Evolutionary conservation across 2,329 filamentous ascomycete species (phyloP), one percentile per base, ranked within the genome.

Genomic region (Sclerotinia minor): DNA sequence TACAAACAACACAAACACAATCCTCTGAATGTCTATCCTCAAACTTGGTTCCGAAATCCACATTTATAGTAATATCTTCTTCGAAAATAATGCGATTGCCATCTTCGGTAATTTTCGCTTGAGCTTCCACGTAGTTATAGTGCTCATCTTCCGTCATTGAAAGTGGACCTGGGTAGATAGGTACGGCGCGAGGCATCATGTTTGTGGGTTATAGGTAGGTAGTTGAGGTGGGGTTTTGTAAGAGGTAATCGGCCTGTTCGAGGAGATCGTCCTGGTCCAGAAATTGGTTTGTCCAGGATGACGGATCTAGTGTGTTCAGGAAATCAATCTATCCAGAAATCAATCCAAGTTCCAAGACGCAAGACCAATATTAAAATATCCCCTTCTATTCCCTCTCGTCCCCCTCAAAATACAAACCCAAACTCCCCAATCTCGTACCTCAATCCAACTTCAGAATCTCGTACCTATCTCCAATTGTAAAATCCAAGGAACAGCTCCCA

Each of bases 1-100:
- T 35, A 61, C 59, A 61, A 26, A 50, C 45, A 7, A 50, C 45
- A 50, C 59, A 61, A 17, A 50, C 29, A 15, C 59, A 61, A 11
- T 6, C 21, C 13, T 61, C 29, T 1, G 47, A 35, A 38, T 61
- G 59, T 38, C 59, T 61, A 15, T 38, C 59, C n/a, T 61, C 59
- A 11, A 35, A 5, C 2, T 4, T 21, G 1, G 59, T 61, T 11
- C 59, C 45, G 35, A 61, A 61, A 50, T 61, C 59, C 45, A 61
- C 59, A 61, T 61, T 61, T 5, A 61, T 8, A 21, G 59, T 61
- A 13, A 61, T 61, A 5, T 38, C 15, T 32, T 50, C n/a, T 19
- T 50, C 45, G 9, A 35, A 61, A 11, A 61, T 6, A 50, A 61
- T 61, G 4, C 59, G 59, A 38, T 21, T 49, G 7, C 59, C 59